Base-by-base conservation (phyloP, 805 yeast genomes). In the Ogataea chonburiensis region DNA sequence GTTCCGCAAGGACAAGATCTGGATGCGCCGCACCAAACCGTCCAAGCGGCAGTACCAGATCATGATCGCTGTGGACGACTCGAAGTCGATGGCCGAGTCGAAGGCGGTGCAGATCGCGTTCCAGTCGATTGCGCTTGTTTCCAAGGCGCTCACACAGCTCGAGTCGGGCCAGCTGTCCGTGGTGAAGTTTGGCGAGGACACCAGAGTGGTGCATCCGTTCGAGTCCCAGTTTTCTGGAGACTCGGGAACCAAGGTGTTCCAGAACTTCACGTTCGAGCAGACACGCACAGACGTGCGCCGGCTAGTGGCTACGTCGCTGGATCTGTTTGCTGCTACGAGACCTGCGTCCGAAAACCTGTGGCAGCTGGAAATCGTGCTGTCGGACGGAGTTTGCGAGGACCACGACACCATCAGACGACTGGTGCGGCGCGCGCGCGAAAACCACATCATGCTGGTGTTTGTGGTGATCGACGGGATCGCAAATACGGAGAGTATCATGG, bases 311-410 rank as follows among this genome's bases (percentile, higher is more conserved):
- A 74, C 77, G 52, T 85, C 96, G 4, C 70, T 93, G 40, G 71
- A 73, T 35, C 73, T 86, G 23, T 91, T 93, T 60, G 77, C 73
- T 32, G 77, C 77, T 41, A 63, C 68, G n/a, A 59, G 71, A 33
- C 50, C 66, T 22, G 58, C 67, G 19, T 55, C 68, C 0, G 64
- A 61, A 47, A 96, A 86, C 43, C 70, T 86, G 56, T 93, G 98
- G 96, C 96, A 87, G 63, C 70, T 93, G 47, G 87, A 94, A 59
- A 87, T 93, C 38, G 83, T 93, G 42, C 72, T 93, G 20, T 87
- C 96, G 2, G 99, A 93, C 66, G 99, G 99, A 63, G 86, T 93
- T 31, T 88, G 97, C 57, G 99, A 93, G 61, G 94, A 89, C 59
- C 98, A 93, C 59, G 88, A 73, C 19, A 77, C 83, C 0, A 69